Conservation (phyloP, 1,284 basidiomycete species). For the Puccinia novopanici region DNA sequence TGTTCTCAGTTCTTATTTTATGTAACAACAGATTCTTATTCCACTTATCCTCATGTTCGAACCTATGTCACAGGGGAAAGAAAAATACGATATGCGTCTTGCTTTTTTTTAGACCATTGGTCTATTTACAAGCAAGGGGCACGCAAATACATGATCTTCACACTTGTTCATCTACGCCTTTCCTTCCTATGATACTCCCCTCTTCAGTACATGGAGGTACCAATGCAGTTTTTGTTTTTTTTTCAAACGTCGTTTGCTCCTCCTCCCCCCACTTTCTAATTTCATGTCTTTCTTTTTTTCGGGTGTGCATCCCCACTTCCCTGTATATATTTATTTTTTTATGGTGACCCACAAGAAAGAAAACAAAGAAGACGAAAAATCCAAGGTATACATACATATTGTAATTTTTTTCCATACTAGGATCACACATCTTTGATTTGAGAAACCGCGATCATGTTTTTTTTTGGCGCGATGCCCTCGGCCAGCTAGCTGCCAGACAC, state of each 20-base stretch:
- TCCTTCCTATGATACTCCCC: not conserved
- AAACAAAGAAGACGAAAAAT: not conserved
- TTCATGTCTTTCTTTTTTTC: not conserved
- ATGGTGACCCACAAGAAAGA: not conserved
- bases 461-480: no score
- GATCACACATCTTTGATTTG: no score
- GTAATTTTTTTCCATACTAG: no score
- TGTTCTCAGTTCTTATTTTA: not conserved
- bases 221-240: not conserved
- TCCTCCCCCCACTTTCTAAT: not conserved
- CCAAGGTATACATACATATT: no score
- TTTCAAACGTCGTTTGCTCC: not conserved
- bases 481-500: no score
- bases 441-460: no score
- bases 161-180: not conserved
- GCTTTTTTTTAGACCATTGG: not conserved
- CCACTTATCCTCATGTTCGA: not conserved
- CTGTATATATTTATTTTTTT: not conserved
- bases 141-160: not conserved
- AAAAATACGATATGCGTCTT: not conserved
- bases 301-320: not conserved
- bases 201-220: not conserved
- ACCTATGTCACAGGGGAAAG: not conserved
- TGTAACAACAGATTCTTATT: constrained; percentile 7
- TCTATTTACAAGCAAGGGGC: not conserved